Evolutionary conservation across 208 protist species (phyloP), one percentile per base, ranked within the genome.

Genomic region (Endotrypanum monterogeii): DNA sequence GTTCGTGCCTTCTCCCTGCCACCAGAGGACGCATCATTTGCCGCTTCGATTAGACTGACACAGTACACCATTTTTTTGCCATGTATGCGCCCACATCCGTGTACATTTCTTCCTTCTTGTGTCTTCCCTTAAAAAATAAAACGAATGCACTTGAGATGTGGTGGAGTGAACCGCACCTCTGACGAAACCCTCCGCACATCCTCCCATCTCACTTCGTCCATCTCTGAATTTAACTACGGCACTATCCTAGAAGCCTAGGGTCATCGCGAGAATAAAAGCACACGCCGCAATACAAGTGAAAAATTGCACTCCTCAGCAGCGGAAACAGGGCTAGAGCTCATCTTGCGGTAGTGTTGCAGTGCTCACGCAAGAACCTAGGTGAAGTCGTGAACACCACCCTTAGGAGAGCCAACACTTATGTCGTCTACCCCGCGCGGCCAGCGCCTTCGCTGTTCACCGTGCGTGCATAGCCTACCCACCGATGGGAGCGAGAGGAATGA

Each of bases 141-240:
- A 46, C n/a, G n/a, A n/a, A 71, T 80, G 65, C 41, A 57, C 5
- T 32, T 46, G 0, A 50, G 35, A n/a, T 32, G 46, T 8, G 39
- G 63, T 11, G 44, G 41, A 14, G 44, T 67, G 41, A 20, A 52
- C 48, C 46, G 56, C 4, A 48, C 25, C 55, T 51, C 56, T 18
- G 71, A 78, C 37, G 57, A 55, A 35, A 30, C 46, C 20, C 14
- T 52, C 20, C 12, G 20, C 35, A 32, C 58, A 3, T 58, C 37
- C 12, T 8, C 37, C 16, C 50, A n/a, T 0, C 41, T 48, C 25
- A 16, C 20, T 16, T n/a, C n/a, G 44, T 20, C 66, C 67, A 51
- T 52, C 75, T 48, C 44, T 44, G 74, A 74, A 56, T 55, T 61
- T 1, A 61, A 69, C 14, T 79, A 79, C 68, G 58, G 75, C 6